Percentiles rank a stretch among this genome's conserved stretches.
Conservation (phyloP, 192 early-diverging fungal genomes). For the Funneliformis geosporum region DNA sequence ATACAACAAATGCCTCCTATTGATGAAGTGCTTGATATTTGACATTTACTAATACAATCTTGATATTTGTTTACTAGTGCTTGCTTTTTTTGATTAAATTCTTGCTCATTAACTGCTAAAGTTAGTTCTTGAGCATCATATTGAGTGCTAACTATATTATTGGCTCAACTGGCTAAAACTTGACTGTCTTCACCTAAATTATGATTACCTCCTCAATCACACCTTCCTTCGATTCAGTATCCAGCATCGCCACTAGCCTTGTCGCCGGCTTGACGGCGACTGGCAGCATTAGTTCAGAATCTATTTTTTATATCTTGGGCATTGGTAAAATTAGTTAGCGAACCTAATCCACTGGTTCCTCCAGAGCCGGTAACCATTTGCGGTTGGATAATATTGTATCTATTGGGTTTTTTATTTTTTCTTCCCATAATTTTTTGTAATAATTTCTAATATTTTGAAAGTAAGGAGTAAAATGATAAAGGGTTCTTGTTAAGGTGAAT, state of each 20-base stretch:
- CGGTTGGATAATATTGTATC: background rate
- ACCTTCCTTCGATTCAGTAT: conserved; percentile 1
- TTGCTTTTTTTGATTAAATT: conserved; percentile 17
- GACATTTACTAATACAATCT: background rate
- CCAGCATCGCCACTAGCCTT: background rate
- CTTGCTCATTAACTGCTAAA: background rate
- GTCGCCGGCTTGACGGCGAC: too few relatives aligned
- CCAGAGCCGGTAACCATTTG: too few relatives aligned
- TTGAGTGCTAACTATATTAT: background rate
- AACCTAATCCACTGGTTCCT: too few relatives aligned
- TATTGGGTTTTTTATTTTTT: conserved; percentile 2
- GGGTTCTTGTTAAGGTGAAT: too few relatives aligned
- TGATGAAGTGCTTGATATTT: background rate
- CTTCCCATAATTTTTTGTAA: background rate
- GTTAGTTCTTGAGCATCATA: background rate
- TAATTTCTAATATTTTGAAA: too few relatives aligned
- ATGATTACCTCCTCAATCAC: conserved; percentile 13
- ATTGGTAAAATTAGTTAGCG: too few relatives aligned
- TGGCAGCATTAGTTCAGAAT: background rate
- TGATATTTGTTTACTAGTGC: background rate
- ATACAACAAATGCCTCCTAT: conserved; percentile 2
- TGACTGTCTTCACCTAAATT: conserved; percentile 8
- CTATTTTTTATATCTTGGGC: background rate
- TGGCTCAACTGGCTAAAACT: background rate
- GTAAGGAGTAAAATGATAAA: too few relatives aligned